Evolutionary conservation across 768 basidiomycete species (phyloP), one percentile per base, ranked within the genome.

Genomic region (Cubamyces lactineus): DNA sequence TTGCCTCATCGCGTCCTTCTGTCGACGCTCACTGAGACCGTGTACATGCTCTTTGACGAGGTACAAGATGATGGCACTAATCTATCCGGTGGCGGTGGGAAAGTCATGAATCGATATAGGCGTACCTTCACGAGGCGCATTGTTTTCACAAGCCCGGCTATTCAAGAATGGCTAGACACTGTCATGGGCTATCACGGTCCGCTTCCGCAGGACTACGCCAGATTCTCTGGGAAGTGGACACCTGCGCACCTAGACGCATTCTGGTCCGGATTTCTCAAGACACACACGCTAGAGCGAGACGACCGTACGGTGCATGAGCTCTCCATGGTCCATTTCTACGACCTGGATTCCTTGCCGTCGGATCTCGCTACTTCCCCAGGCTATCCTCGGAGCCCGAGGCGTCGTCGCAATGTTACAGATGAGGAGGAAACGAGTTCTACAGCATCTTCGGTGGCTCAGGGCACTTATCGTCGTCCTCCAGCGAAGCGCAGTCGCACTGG

Each of bases 201-300:
- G 15, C 19, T n/a, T 11, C 15, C 4, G 4, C 21, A 15, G 6
- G 21, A 24, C 5, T 7, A 2, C 1, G 34, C 7, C 3, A 16
- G n/a, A 47, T 53, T 41, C 52, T 17, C 15, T 7, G 47, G 49
- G n/a, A 45, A 15, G 12, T 57, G 56, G 47, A 26, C n/a, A 11
- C 16, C 57, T 2, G 57, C 50, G 23, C 34, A 38, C 2, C 28
- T 58, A 1, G 57, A 58, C 12, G 24, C 47, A 1, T 58, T 39
- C 19, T 58, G 57, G 57, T 41, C 57, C 8, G 34, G 19, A 1
- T 58, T 58, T 40, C 47, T 58, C 23, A 15, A 49, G 34, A 49
- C 56, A 7, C 56, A 40, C 26, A 21, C 8, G 39, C 40, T 58
- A 19, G 47, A 58, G n/a, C 23, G 40, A 21, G 19, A 58, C 17